Evolutionary conservation across 2,329 filamentous ascomycete genomes (phyloP), one percentile per base, ranked within the genome.

Genomic region (Teratosphaeria nubilosa): DNA sequence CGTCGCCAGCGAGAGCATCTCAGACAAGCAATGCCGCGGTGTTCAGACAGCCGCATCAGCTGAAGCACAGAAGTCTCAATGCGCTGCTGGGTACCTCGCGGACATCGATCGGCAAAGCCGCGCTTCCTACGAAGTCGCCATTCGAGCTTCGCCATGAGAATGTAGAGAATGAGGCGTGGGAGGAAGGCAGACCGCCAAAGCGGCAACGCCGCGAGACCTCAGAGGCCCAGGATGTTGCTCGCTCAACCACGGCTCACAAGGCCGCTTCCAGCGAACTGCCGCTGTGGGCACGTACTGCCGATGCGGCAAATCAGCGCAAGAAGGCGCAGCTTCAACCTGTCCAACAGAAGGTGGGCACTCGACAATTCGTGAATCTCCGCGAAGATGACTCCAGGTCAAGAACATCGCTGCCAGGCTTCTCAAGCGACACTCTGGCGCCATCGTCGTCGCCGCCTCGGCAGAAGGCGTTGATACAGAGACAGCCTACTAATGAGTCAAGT

Each of bases 1-100:
- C 53, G 56, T 62, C 68, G 37, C 58, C 64, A 48, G 53, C 55
- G 61, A 64, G 61, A 61, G 50, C 53, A 14, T 45, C 61, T 32
- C 61, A 56, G 51, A 59, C 56, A 51, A 53, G 54, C 30, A 54
- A 32, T 54, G 52, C 48, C 11, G 60, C 58, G 31, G 53, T 59
- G 11, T 4, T n/a, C 27, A 30, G 16, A 22, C 31, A 30, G 25
- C 27, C 31, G 25, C 16, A 30, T 53, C 51, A 30, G 59, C 68
- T 77, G 45, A 79, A 78, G 52, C 81, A 82, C 30, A 82, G 81
- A 63, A 81, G 84, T 3, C 70, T 87, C 32, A 84, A 84, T 64
- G 78, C 84, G 54, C 66, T 90, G 14, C 78, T 91, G 30, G 86
- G 85, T 1, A 84, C 82, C 1, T 83, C 83, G 11, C 85, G 80